Evolutionary conservation across 2,329 filamentous ascomycete species (phyloP), one percentile per base, ranked within the genome.

Genomic region (Tolypocladium tundrense): DNA sequence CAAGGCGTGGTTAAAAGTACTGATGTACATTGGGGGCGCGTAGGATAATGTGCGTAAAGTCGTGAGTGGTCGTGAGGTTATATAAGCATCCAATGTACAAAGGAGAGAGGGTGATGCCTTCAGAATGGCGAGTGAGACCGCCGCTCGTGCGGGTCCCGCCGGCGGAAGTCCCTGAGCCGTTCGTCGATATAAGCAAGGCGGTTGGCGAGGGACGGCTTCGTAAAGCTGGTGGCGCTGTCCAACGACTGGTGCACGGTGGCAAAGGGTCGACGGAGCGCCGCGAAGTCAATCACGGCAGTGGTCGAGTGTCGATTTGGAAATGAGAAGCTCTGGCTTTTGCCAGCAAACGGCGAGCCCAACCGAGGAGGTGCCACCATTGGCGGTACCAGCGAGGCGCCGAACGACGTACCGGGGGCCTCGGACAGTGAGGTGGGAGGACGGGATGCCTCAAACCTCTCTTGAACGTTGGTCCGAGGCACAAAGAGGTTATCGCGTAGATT

Each of bases 271-370:
- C 77, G 74, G 58, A 78, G 69, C 56, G 74, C 68, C 24, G 74
- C 72, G 54, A 77, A 63, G 53, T 79, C 76, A 40, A 82, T 71
- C 45, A 72, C 73, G 14, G 72, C 70, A 2, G 76, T 74, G 62
- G 79, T 77, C 39, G 76, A 78, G 37, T 80, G 68, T 45, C 84
- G 77, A 59, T 80, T 82, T n/a, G 84, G 84, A 61, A 86, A 84
- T 52, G 83, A 86, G 64, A 83, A 77, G 68, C 79, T 84, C 14
- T 78, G 74, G 57, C 69, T 73, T 11, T 74, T 67, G 40, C 74
- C 75, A 9, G 76, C 72, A 61, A 87, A 86, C 0, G 84, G 84
- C 6, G 84, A 87, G 37, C 84, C 81, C 4, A 87, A 75, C 8
- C 82, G 77, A 16, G 76, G 73, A 45, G 77, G 78, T 2, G 68